phyloP scores from a whole-genome alignment of 306 rosid species.

The Citrullus amarus region DNA sequence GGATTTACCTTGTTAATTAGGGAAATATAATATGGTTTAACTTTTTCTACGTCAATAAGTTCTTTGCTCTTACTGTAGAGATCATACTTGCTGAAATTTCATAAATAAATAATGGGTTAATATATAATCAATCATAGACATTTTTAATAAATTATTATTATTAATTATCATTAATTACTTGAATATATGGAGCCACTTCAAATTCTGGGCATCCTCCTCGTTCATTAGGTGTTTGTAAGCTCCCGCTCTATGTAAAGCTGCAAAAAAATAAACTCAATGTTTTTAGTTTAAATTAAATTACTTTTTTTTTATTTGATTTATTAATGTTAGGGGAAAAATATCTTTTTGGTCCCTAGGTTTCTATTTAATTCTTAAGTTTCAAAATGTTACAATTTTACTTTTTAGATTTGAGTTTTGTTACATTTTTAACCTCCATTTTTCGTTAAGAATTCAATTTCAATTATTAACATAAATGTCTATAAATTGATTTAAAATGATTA shows the following conservation, averaged over 20 bases:
- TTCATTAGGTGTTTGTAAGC: constrained; percentile 50
- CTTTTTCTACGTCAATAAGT: constrained; percentile 37
- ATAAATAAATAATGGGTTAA: neutral
- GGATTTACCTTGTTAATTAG: constrained; percentile 55
- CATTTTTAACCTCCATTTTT: too few species aligned
- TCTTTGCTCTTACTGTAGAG: constrained; percentile 84
- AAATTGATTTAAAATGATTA: too few species aligned
- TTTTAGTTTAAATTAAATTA: too few species aligned
- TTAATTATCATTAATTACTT: constrained; percentile 17
- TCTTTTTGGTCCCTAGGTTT: too few species aligned
- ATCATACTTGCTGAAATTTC: constrained; percentile 57
- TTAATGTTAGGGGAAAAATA: too few species aligned
- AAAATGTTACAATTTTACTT: too few species aligned
- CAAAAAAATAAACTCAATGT: neutral
- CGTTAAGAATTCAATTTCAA: too few species aligned
- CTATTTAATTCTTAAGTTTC: too few species aligned
- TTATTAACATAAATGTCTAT: too few species aligned
- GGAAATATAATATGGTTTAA: constrained; percentile 64
- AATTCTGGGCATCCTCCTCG: constrained; percentile 38
- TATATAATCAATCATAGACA: neutral
- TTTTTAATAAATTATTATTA: too few species aligned
- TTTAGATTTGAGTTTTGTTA: too few species aligned
- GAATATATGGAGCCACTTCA: constrained; percentile 53
- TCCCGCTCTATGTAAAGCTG: constrained; percentile 47
- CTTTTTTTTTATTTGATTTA: too few species aligned